phyloP scores from a whole-genome alignment of 2,329 filamentous ascomycete genomes.

The Neocucurbitaria cava region DNA sequence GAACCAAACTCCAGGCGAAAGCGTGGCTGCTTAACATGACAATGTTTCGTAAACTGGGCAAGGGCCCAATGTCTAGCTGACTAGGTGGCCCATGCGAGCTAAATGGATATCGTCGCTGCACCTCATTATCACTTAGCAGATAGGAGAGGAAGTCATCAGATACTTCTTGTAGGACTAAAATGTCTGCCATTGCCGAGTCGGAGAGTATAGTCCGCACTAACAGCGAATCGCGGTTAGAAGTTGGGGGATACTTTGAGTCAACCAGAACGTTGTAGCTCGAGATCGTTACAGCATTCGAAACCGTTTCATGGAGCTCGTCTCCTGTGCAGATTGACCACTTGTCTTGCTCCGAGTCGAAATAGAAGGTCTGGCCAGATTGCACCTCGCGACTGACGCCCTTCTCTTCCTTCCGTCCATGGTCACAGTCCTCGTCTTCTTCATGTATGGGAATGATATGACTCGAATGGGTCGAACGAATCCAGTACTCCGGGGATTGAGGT shows the following conservation, averaged over 20 bases:
- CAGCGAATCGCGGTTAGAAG: conserved; percentile 46
- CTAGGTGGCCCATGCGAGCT: conserved; percentile 64
- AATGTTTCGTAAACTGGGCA: conserved; percentile 67
- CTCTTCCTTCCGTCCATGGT: not conserved
- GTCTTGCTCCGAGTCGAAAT: conserved; percentile 29
- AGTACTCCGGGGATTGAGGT: conserved; percentile 16
- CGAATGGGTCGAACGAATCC: conserved; percentile 9
- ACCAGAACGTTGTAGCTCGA: conserved; percentile 56
- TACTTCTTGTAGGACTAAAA: conserved; percentile 66
- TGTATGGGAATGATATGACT: not conserved
- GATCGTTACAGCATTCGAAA: conserved; percentile 33
- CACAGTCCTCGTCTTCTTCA: conserved; percentile 2
- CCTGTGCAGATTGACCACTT: conserved; percentile 29
- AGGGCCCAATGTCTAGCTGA: conserved; percentile 60
- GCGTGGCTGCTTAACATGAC: conserved; percentile 64
- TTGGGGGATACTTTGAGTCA: conserved; percentile 47
- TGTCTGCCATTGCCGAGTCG: conserved; percentile 42
- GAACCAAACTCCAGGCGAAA: conserved; percentile 64
- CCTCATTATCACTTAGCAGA: conserved; percentile 56
- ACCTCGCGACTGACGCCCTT: conserved; percentile 16
- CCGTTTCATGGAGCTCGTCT: not conserved
- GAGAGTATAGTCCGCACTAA: conserved; percentile 46
- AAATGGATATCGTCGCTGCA: conserved; percentile 62
- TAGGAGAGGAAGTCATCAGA: conserved; percentile 68
- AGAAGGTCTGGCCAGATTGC: conserved; percentile 39